Percentiles rank a stretch among this genome's conserved stretches.
These are phyloP conservation scores for Triticum dicoccoides DNA, from an alignment of 176 grass and related monocot genomes.

Conservation along the genomic window DNA sequence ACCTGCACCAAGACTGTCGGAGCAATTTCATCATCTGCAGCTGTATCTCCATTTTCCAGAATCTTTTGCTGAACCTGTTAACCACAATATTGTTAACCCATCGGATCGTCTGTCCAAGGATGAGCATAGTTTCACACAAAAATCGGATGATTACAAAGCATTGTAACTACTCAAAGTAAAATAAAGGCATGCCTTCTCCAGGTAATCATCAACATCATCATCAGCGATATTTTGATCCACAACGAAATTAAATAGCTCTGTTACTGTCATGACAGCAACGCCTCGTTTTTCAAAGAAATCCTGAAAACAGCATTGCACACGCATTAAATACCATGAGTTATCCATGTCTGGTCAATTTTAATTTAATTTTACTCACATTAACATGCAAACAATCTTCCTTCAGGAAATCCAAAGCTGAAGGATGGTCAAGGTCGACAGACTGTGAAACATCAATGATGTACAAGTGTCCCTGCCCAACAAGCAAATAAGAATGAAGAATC, in stretches of 20 bases:
- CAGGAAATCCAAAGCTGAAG: slow-evolving; percentile 77
- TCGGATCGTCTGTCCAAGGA: not conserved
- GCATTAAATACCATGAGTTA: not conserved
- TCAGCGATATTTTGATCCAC: slow-evolving; percentile 73
- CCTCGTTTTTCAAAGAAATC: slow-evolving; percentile 91
- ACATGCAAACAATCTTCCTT: slow-evolving; percentile 99
- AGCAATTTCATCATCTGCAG: slow-evolving; percentile 58
- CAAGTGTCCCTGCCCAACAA: slow-evolving; percentile 70
- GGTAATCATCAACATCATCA: slow-evolving; percentile 78
- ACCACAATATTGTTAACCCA: slow-evolving; percentile 19
- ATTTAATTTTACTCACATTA: slow-evolving; percentile 56
- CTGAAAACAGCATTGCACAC: slow-evolving; percentile 33
- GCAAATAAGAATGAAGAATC: not conserved
- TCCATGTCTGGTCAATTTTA: not conserved
- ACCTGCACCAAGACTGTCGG: slow-evolving; percentile 87
- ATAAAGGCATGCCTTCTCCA: slow-evolving; percentile 70
- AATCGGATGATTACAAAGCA: not conserved
- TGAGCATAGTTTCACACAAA: not conserved
- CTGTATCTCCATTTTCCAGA: slow-evolving; percentile 59
- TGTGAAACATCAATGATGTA: slow-evolving; percentile 99
- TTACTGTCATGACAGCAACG: slow-evolving; percentile 77
- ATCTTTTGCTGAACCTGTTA: slow-evolving; percentile 79
- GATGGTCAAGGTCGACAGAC: slow-evolving; percentile 93
- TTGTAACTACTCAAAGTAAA: slow-evolving; percentile 13
- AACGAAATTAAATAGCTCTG: slow-evolving; percentile 87